These are phyloP conservation scores for Termitomyces sp. DNA, from an alignment of 768 basidiomycete species.

Conservation along the genomic window DNA sequence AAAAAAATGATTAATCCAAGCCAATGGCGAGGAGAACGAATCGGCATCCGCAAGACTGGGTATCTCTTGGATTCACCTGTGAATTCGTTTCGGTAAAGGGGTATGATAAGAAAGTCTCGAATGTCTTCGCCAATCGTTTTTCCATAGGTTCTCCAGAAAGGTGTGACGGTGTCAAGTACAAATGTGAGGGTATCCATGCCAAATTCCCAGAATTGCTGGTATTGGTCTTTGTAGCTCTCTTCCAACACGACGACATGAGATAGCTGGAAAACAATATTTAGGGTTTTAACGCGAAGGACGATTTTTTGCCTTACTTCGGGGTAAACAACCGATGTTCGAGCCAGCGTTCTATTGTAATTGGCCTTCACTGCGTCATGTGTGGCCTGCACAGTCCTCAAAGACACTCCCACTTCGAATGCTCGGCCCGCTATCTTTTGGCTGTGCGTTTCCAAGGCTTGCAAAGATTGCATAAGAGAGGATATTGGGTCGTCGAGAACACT, in stretches of 20 bases:
- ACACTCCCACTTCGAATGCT: constrained; percentile 43
- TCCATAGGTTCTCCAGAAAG: constrained; percentile 78
- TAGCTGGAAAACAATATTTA: constrained; percentile 35
- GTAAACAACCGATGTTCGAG: constrained; percentile 71
- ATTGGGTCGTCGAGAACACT: constrained; percentile 55
- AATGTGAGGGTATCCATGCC: constrained; percentile 76
- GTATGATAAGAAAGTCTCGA: constrained; percentile 77
- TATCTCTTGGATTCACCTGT: constrained; percentile 73
- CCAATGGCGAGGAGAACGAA: constrained; percentile 67
- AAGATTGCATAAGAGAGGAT: constrained; percentile 37
- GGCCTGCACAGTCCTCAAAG: constrained; percentile 48
- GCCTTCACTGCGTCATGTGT: constrained; percentile 54
- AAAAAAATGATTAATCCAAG: constrained; percentile 52
- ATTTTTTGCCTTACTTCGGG: constrained; percentile 51
- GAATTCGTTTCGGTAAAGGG: constrained; percentile 80
- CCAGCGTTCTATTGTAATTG: constrained; percentile 59
- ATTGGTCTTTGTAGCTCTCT: constrained; percentile 76
- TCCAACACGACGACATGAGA: constrained; percentile 67
- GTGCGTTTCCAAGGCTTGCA: constrained; percentile 46
- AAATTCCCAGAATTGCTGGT: constrained; percentile 78
- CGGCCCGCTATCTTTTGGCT: constrained; percentile 38
- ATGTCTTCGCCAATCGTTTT: constrained; percentile 79
- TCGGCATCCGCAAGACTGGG: constrained; percentile 50
- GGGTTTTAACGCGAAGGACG: background rate
- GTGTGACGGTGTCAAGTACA: constrained; percentile 69